Evolutionary conservation across 108 stramenopile species (phyloP).

Genomic region (Schizochytrium sp.): DNA sequence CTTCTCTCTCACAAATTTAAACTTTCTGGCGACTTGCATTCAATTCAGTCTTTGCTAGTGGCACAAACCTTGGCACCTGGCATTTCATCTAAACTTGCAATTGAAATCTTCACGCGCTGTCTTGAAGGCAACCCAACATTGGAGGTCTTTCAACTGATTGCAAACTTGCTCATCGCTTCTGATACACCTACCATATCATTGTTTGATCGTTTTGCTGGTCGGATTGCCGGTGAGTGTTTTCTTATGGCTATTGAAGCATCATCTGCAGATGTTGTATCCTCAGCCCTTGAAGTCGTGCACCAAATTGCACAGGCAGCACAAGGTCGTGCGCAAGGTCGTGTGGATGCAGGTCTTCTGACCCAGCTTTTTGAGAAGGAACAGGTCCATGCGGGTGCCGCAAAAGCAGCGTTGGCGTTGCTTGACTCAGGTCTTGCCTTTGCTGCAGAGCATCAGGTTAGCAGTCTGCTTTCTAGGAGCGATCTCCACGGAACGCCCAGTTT

Average conservation of each 20-base stretch:
- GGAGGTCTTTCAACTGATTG: not conserved
- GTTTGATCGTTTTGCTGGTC: not conserved
- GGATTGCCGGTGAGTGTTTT: not conserved
- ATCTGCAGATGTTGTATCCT: not conserved
- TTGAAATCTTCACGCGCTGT: not conserved
- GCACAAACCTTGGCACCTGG: too few relatives aligned
- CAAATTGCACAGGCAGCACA: not conserved
- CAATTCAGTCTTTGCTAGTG: too few relatives aligned
- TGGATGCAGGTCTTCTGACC: not conserved
- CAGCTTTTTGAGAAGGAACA: not conserved
- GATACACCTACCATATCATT: not conserved
- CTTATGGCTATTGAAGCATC: not conserved
- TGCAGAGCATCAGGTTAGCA: not conserved
- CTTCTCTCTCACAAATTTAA: not conserved
- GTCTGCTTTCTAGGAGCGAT: not conserved
- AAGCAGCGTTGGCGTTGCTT: not conserved
- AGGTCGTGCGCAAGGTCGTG: not conserved
- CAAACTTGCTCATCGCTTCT: not conserved
- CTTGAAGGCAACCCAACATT: not conserved
- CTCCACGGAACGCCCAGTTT: not conserved
- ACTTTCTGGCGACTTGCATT: too few relatives aligned
- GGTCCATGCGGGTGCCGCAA: not conserved
- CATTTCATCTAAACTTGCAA: too few relatives aligned
- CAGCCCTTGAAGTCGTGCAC: not conserved
- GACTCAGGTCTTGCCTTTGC: conserved; percentile 31